A percentile compares a stretch with the other conserved stretches of the same genome.
These are phyloP conservation scores for Diutina rugosa DNA, from an alignment of 1,139 yeast species.

Conservation along the genomic window DNA sequence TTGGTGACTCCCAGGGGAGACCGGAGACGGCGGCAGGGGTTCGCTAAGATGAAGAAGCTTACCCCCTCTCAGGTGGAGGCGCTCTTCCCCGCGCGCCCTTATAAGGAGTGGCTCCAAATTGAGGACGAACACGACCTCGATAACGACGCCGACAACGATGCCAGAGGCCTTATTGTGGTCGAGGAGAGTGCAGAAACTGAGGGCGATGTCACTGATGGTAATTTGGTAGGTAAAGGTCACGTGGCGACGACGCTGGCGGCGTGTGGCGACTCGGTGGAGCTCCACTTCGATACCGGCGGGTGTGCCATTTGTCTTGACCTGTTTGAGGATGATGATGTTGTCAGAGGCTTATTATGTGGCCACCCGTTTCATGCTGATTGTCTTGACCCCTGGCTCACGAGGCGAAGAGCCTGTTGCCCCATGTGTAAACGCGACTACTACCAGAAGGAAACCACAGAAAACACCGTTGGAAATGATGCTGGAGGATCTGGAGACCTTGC, in stretches of 20 bases:
- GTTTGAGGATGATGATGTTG: slow-evolving; percentile 48
- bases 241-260: background rate
- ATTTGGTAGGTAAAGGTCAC: background rate
- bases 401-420: slow-evolving; percentile 73
- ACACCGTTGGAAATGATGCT: background rate
- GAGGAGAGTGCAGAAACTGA: background rate
- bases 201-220: background rate
- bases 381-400: slow-evolving; percentile 72
- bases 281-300: slow-evolving; percentile 55
- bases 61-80: slow-evolving; percentile 50
- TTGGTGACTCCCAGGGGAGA: slow-evolving; percentile 12
- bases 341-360: slow-evolving; percentile 68
- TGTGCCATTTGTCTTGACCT: slow-evolving; percentile 74
- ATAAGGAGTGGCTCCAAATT: slow-evolving; percentile 50
- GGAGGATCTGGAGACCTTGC: background rate
- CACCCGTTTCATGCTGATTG: slow-evolving; percentile 77
- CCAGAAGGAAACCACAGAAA: slow-evolving; percentile 7
- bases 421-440: slow-evolving; percentile 68
- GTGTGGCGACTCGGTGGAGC: slow-evolving; percentile 12
- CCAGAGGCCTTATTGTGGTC: background rate
- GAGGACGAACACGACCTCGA: slow-evolving; percentile 2
- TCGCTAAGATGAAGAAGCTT: slow-evolving; percentile 37
- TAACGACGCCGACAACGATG: background rate
- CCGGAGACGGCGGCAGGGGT: slow-evolving; percentile 26
- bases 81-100: slow-evolving; percentile 53